Percentiles rank a stretch among this genome's conserved stretches.
Evolutionary conservation across 495 filamentous ascomycete species (phyloP).

Genomic region (Haplographium delicatum): DNA sequence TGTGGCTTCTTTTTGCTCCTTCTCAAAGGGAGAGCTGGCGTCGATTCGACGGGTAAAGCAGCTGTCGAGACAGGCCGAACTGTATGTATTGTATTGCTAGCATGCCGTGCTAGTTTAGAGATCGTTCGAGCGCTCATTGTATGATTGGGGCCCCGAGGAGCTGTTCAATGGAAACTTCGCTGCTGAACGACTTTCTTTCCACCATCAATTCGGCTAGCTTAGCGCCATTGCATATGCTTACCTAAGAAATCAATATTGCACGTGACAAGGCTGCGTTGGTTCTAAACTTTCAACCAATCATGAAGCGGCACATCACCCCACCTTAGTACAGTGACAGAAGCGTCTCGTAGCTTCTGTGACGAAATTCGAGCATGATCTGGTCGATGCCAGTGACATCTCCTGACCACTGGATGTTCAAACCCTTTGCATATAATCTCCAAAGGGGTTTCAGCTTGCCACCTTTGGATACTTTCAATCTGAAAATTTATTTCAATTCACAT

Average conservation of each 20-base stretch:
- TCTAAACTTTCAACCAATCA: too few species aligned
- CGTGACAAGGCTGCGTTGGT: too few species aligned
- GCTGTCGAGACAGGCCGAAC: constrained; percentile 5
- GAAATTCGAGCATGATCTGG: not conserved
- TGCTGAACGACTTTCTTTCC: too few species aligned
- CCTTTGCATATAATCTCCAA: constrained; percentile 1
- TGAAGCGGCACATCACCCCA: too few species aligned
- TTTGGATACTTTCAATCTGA: not conserved
- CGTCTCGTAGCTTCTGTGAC: too few species aligned
- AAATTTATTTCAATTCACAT: not conserved
- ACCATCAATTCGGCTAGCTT: too few species aligned
- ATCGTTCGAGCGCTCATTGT: constrained; percentile 16
- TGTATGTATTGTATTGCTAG: not conserved
- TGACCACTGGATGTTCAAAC: not conserved
- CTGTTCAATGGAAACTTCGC: not conserved
- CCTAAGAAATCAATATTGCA: too few species aligned
- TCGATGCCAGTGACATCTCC: not conserved
- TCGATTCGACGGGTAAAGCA: too few species aligned
- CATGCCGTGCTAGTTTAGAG: constrained; percentile 7
- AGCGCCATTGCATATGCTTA: too few species aligned
- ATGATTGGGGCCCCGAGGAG: not conserved
- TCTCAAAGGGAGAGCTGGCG: too few species aligned
- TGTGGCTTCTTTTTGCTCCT: not conserved
- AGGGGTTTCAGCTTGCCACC: not conserved
- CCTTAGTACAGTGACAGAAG: too few species aligned